Evolutionary conservation across 2,329 filamentous ascomycete species (phyloP).

Genomic region (Didymella lethalis): DNA sequence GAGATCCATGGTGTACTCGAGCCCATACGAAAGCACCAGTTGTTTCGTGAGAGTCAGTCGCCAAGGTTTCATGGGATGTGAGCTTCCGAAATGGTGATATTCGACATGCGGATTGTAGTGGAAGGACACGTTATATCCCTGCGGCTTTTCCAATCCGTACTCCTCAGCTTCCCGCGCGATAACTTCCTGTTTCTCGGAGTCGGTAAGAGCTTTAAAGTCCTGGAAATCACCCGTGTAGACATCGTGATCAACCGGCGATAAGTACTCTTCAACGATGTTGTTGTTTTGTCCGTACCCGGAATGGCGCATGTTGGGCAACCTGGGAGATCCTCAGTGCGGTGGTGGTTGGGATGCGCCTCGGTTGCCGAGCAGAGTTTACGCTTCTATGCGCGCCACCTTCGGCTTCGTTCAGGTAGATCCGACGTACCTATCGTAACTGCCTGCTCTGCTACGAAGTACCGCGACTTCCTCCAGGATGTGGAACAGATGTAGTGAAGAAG

Average conservation of each 20-base stretch:
- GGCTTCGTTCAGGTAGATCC: conserved; percentile 10
- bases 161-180: conserved; percentile 62
- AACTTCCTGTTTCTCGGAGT: conserved; percentile 57
- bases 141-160: conserved; percentile 78
- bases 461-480: conserved; percentile 2
- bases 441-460: background rate
- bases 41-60: conserved; percentile 94
- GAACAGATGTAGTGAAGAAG: conserved; percentile 3
- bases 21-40: conserved; percentile 90
- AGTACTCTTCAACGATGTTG: conserved; percentile 49
- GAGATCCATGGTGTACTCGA: conserved; percentile 96
- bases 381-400: conserved; percentile 13
- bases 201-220: conserved; percentile 43
- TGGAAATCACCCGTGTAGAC: conserved; percentile 38
- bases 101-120: conserved; percentile 96
- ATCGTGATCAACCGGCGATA: conserved; percentile 37
- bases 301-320: conserved; percentile 28
- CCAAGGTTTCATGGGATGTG: conserved; percentile 99
- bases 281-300: conserved; percentile 34
- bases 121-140: conserved; percentile 91
- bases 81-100: conserved; percentile 94
- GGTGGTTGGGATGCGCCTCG: background rate
- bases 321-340: background rate
- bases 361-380: conserved; percentile 9
- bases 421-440: background rate